Conservation (phyloP, 1,284 basidiomycete species). For the Macrocystidia cucumis region DNA sequence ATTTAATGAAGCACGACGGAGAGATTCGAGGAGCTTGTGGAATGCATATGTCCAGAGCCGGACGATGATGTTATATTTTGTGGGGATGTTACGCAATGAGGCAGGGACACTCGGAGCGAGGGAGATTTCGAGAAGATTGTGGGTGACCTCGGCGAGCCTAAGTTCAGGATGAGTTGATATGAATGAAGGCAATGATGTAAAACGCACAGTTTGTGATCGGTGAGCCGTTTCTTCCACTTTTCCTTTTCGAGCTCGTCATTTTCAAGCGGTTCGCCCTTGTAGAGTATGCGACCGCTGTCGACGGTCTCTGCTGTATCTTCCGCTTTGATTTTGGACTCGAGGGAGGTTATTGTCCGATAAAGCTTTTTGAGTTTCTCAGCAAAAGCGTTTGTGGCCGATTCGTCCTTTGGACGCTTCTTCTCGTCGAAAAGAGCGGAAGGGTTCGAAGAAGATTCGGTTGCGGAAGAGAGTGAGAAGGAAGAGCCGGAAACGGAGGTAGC, state of each 20-base stretch:
- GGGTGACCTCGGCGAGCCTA: slow-evolving; percentile 85
- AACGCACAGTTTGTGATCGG: slow-evolving; percentile 65
- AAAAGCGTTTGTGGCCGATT: slow-evolving; percentile 57
- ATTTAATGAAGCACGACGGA: slow-evolving; percentile 73
- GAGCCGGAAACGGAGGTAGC: slow-evolving; percentile 66
- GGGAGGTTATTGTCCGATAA: slow-evolving; percentile 66
- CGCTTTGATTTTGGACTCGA: slow-evolving; percentile 67
- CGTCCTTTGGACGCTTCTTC: slow-evolving; percentile 37
- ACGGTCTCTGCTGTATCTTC: slow-evolving; percentile 46
- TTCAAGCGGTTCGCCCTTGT: slow-evolving; percentile 38
- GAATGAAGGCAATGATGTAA: slow-evolving; percentile 7
- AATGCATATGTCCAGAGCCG: slow-evolving; percentile 92
- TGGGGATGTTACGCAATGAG: slow-evolving; percentile 82
- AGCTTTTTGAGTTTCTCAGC: slow-evolving; percentile 73
- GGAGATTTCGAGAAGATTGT: slow-evolving; percentile 81
- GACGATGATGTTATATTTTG: slow-evolving; percentile 92
- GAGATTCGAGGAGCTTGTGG: slow-evolving; percentile 83
- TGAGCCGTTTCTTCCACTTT: slow-evolving; percentile 57
- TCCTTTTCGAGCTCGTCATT: slow-evolving; percentile 54
- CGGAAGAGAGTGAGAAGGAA: slow-evolving; percentile 70
- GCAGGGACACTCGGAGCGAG: slow-evolving; percentile 83
- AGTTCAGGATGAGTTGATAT: slow-evolving; percentile 5
- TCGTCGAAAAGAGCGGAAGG: slow-evolving; percentile 60
- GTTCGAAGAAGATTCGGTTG: slow-evolving; percentile 64
- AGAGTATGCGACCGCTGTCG: slow-evolving; percentile 36